These are phyloP conservation scores for Ceratocystis diversiconidia DNA, from an alignment of 2,329 filamentous ascomycete genomes.

Conservation along the genomic window DNA sequence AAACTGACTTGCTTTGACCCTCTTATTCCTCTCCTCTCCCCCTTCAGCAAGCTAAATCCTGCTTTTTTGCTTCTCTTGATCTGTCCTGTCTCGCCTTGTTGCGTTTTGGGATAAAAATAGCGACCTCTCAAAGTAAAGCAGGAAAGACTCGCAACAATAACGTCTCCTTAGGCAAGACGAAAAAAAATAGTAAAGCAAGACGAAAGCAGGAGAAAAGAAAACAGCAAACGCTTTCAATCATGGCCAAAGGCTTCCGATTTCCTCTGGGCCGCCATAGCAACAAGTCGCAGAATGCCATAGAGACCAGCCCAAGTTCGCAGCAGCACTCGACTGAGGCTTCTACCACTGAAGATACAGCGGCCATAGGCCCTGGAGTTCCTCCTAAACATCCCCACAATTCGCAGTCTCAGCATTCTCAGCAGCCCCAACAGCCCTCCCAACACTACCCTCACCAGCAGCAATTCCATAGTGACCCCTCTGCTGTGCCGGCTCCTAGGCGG, in stretches of 20 bases:
- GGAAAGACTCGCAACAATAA: not conserved
- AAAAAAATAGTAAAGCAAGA: not conserved
- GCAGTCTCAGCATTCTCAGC: conserved; percentile 19
- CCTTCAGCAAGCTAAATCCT: not conserved
- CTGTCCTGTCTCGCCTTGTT: not conserved
- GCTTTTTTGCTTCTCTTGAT: not conserved
- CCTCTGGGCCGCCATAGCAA: conserved; percentile 10
- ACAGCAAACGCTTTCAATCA: not conserved
- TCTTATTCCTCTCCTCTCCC: not conserved
- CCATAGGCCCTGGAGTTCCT: conserved; percentile 20
- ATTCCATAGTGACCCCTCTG: not conserved
- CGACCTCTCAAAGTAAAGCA: not conserved
- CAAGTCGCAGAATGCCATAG: conserved; percentile 14
- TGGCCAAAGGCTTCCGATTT: conserved; percentile 13
- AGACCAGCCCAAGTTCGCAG: not conserved
- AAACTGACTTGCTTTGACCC: not conserved
- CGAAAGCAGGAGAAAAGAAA: not conserved
- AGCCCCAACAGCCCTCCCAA: conserved; percentile 22
- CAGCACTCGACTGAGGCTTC: not conserved
- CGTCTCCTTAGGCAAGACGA: not conserved
- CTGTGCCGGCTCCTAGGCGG: not conserved
- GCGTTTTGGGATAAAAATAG: conserved; percentile 7
- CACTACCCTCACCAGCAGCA: conserved; percentile 17
- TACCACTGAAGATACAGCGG: conserved; percentile 5
- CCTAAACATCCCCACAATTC: not conserved